These are phyloP conservation scores for Neurospora discreta DNA, from an alignment of 495 filamentous ascomycete species.

Conservation along the genomic window DNA sequence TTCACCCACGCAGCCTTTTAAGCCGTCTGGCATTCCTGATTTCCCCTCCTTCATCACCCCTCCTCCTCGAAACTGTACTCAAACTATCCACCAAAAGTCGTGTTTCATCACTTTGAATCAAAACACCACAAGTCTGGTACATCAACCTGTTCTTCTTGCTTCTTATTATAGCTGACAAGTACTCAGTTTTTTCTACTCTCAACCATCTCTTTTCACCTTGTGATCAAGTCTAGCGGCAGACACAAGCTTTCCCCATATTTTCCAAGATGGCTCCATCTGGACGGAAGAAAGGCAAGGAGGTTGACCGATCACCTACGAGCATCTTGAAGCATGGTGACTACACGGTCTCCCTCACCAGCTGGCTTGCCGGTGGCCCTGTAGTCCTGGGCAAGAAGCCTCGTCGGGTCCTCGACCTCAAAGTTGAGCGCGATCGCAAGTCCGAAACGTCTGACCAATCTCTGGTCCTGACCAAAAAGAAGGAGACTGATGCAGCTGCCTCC, in stretches of 20 bases:
- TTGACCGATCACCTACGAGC: neutral
- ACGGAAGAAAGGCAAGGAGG: neutral
- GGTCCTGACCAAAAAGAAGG: neutral
- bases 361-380: neutral
- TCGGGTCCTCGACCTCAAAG: neutral
- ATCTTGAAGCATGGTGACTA: neutral
- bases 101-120: neutral
- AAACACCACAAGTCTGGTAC: neutral
- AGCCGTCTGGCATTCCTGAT: neutral
- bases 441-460: neutral
- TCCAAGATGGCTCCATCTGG: neutral
- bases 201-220: neutral
- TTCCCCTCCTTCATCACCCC: neutral
- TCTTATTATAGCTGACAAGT: neutral
- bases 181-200: neutral
- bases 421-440: neutral
- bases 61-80: neutral
- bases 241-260: neutral
- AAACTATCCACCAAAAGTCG: neutral
- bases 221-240: neutral
- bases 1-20: neutral
- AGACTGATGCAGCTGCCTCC: neutral
- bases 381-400: neutral
- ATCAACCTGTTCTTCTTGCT: neutral
- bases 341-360: constrained; percentile 2